A percentile compares a stretch with the other conserved stretches of the same genome.
Conservation (phyloP, 208 protist genomes). For the Crithidia fasciculata region DNA sequence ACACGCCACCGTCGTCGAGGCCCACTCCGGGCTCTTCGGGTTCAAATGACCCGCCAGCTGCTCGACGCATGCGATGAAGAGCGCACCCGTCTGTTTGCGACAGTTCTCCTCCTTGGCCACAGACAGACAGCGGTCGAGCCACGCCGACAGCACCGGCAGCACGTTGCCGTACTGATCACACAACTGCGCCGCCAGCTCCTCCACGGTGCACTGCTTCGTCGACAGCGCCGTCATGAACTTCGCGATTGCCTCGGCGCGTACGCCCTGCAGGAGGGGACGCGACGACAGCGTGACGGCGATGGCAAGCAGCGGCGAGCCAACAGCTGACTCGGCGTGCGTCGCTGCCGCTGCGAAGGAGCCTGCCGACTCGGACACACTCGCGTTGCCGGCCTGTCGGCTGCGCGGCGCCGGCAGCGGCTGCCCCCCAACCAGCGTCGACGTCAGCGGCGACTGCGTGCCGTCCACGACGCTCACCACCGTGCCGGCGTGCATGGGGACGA, state of each 20-base stretch:
- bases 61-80: constrained; percentile 45
- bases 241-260: constrained; percentile 54
- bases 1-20: constrained; percentile 21
- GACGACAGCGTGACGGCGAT: constrained; percentile 23
- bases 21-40: constrained; percentile 12
- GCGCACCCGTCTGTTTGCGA: constrained; percentile 50
- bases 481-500: not conserved
- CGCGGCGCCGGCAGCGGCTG: constrained; percentile 57
- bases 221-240: constrained; percentile 61
- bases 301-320: constrained; percentile 25
- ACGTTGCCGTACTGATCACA: constrained; percentile 51
- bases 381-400: constrained; percentile 36
- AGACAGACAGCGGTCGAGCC: constrained; percentile 71
- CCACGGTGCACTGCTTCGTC: constrained; percentile 21
- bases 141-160: constrained; percentile 46
- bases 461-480: not conserved
- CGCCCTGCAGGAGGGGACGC: constrained; percentile 27
- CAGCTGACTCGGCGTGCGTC: constrained; percentile 15
- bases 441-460: constrained; percentile 15
- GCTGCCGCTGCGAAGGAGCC: constrained; percentile 25
- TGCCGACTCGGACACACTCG: constrained; percentile 19
- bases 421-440: constrained; percentile 40
- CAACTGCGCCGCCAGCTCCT: constrained; percentile 43
- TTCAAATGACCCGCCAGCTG: constrained; percentile 23
- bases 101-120: constrained; percentile 73